Percentiles rank a stretch among this genome's conserved stretches.
phyloP scores from a whole-genome alignment of 148 eudicot species.

The Nepenthes gracilis region DNA sequence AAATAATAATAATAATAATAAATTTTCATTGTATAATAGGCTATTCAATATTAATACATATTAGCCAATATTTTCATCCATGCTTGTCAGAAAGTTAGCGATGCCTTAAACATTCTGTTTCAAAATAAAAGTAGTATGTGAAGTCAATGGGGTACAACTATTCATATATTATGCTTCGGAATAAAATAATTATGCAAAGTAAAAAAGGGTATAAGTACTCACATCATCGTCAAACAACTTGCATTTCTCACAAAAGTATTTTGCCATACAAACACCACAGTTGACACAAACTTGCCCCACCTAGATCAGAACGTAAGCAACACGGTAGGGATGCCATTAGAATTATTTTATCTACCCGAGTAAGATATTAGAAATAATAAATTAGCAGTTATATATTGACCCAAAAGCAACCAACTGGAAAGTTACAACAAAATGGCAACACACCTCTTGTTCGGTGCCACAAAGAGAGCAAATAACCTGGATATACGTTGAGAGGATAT shows the following conservation, averaged over 20 bases:
- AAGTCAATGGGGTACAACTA: too few relatives aligned
- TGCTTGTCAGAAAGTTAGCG: background rate
- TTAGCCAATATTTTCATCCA: too few relatives aligned
- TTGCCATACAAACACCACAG: constrained; percentile 92
- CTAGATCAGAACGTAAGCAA: constrained; percentile 21
- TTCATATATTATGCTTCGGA: too few relatives aligned
- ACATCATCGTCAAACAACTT: constrained; percentile 87
- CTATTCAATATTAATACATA: too few relatives aligned
- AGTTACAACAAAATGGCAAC: constrained; percentile 7
- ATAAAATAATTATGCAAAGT: background rate
- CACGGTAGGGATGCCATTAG: background rate
- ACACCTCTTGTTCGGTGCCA: constrained; percentile 87
- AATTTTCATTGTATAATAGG: background rate
- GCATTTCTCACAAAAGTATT: constrained; percentile 69
- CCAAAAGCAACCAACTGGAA: background rate
- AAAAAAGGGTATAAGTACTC: constrained; percentile 18
- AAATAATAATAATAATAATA: too few relatives aligned
- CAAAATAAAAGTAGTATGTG: background rate
- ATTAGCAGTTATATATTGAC: too few relatives aligned
- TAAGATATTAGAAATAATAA: too few relatives aligned
- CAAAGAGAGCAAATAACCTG: constrained; percentile 87
- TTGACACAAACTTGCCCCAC: constrained; percentile 62
- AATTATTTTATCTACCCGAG: too few relatives aligned
- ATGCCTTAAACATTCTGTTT: background rate
- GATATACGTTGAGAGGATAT: constrained; percentile 2